Evolutionary conservation across 1,139 yeast species (phyloP), one percentile per base, ranked within the genome.

Genomic region (Yamadazyma sp.): DNA sequence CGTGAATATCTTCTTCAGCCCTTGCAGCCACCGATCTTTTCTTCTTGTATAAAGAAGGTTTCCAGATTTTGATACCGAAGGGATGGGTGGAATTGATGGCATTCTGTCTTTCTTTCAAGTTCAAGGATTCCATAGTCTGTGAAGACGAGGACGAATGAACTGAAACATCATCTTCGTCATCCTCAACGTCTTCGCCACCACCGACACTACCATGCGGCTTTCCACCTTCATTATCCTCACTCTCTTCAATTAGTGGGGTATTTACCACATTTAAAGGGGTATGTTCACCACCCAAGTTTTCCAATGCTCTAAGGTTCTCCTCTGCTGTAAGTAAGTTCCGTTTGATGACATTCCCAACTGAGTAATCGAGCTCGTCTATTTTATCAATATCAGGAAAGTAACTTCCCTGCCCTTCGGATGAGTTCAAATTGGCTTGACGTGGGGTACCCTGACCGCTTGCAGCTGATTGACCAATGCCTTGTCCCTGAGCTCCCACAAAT

Each of bases 81-180:
- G 98, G 98, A 66, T 94, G 98, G 1, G 98, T 89, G 40, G 87
- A 83, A 56, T 92, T 92, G 59, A 92, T 94, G 3, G 98, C 98
- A 50, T 87, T 89, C 62, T 92, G 98, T 49, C 98, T 81, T 51
- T 91, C 96, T 45, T 92, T 73, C 44, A 92, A 72, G n/a, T 96
- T 92, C 54, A 87, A 82, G 1, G 95, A 85, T 56, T 89, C 97
- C 18, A 79, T 61, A 0, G 94, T 79, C 3, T 73, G 66, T 1
- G 77, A 58, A 0, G 88, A 78, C 1, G 75, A 71, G 4, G 61
- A 47, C 8, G 72, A 61, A 15, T 48, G 41, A 4, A 61, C 49
- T 0, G 69, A 68, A 4, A 49, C 66, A 7, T 7, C 17, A 35
- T 35, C 38, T 3, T 23, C 15, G 18, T 40, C 42, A 5, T 42